phyloP scores from a whole-genome alignment of 2,329 filamentous ascomycete genomes.

The Trichoderma gracile region DNA sequence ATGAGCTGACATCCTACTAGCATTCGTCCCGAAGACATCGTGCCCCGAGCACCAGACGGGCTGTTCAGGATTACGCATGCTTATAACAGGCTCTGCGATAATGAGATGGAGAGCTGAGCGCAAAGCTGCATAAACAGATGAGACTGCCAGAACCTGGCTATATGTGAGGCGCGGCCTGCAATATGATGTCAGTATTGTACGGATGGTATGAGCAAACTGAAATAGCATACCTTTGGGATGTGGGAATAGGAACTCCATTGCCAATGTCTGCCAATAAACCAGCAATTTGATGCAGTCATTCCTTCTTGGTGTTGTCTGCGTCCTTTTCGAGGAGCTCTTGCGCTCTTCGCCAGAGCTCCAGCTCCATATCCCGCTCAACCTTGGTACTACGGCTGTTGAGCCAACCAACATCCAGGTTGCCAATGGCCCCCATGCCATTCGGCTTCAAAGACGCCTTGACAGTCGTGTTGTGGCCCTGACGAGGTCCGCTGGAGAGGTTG shows the following conservation, averaged over 20 bases:
- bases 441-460: conserved; percentile 53
- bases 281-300: neutral
- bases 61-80: conserved; percentile 24
- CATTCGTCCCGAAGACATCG: conserved; percentile 18
- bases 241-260: neutral
- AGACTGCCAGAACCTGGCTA: neutral
- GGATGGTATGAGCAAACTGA: neutral
- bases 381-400: conserved; percentile 83
- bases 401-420: conserved; percentile 78
- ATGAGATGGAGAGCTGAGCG: neutral
- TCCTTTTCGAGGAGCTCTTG: conserved; percentile 42
- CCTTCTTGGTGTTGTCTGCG: conserved; percentile 29
- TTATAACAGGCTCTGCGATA: conserved; percentile 26
- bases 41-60: neutral
- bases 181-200: neutral
- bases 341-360: conserved; percentile 67
- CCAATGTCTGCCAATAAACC: neutral
- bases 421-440: conserved; percentile 56
- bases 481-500: conserved; percentile 44
- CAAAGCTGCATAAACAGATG: too few species aligned
- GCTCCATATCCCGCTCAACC: conserved; percentile 80
- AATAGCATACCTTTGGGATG: neutral
- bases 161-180: neutral
- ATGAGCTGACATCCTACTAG: conserved; percentile 4
- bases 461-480: conserved; percentile 36